Conservation (phyloP, 2,329 filamentous ascomycete species). For the Xylaria sp. region DNA sequence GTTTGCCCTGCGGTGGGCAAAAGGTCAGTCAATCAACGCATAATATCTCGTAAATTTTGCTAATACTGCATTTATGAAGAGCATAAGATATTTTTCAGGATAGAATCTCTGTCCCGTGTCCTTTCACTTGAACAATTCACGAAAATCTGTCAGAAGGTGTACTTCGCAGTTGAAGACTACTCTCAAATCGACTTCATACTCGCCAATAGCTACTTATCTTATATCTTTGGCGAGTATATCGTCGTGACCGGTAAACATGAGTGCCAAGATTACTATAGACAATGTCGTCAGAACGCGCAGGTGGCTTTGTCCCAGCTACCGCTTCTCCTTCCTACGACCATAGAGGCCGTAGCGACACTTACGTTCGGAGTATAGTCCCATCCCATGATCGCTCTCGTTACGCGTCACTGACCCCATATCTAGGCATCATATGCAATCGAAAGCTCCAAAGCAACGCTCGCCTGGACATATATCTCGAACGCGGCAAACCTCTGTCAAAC, state of each 20-base stretch:
- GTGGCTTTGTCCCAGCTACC: slow-evolving; percentile 45
- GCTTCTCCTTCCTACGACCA: slow-evolving; percentile 49
- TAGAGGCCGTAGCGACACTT: slow-evolving; percentile 52
- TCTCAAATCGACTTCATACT: slow-evolving; percentile 51
- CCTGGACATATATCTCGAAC: slow-evolving; percentile 53
- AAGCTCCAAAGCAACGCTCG: slow-evolving; percentile 47
- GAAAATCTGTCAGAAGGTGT: slow-evolving; percentile 51
- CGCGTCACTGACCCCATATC: slow-evolving; percentile 1
- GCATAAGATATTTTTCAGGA: slow-evolving; percentile 43
- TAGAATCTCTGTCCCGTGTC: slow-evolving; percentile 50
- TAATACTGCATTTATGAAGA: slow-evolving; percentile 37
- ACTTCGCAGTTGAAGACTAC: slow-evolving; percentile 52
- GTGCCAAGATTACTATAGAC: slow-evolving; percentile 43
- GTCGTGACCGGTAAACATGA: slow-evolving; percentile 40
- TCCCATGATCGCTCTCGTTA: no score
- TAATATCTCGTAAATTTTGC: neutral
- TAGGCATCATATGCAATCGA: slow-evolving; percentile 52
- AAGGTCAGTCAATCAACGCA: slow-evolving; percentile 41
- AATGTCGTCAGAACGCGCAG: slow-evolving; percentile 47
- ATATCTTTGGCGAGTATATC: slow-evolving; percentile 51
- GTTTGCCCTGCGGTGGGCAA: slow-evolving; percentile 49
- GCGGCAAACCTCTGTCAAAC: slow-evolving; percentile 51
- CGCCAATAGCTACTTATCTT: slow-evolving; percentile 52
- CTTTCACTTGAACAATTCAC: slow-evolving; percentile 50
- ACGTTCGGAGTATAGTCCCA: slow-evolving; percentile 47